These are phyloP conservation scores for Gnomoniopsis sp. DNA, from an alignment of 2,329 filamentous ascomycete genomes.

Conservation along the genomic window DNA sequence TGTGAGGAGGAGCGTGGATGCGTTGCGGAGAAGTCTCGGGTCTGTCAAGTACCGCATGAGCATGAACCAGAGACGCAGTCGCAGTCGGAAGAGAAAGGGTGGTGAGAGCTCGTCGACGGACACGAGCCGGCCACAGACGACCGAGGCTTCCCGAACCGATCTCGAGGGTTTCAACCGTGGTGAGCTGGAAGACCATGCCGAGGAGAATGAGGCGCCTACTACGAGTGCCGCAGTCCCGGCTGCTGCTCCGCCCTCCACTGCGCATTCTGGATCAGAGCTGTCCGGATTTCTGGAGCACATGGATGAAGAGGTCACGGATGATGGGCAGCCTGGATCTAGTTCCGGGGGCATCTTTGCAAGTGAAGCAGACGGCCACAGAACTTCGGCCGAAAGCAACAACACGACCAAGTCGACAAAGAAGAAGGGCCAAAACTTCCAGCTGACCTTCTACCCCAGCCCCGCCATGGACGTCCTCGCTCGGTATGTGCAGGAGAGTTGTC, in stretches of 20 bases:
- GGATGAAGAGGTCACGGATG: not conserved
- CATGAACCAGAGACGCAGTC: not conserved
- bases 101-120: not conserved
- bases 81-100: not conserved
- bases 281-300: constrained; percentile 10
- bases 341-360: not conserved
- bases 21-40: not conserved
- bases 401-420: not conserved
- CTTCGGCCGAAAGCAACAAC: not conserved
- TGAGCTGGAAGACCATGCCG: constrained; percentile 1
- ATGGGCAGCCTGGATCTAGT: not conserved
- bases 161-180: not conserved
- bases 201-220: not conserved
- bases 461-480: constrained; percentile 10
- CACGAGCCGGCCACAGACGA: not conserved
- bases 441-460: constrained; percentile 14
- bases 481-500: constrained; percentile 8
- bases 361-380: not conserved
- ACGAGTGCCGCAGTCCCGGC: not conserved
- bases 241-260: not conserved
- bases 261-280: not conserved
- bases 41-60: not conserved
- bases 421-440: constrained; percentile 9
- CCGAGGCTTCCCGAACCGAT: not conserved
- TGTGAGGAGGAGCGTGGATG: not conserved